A percentile compares a stretch with the other conserved stretches of the same genome.
phyloP scores from a whole-genome alignment of 495 filamentous ascomycete genomes.

The Aspergillus diversus region DNA sequence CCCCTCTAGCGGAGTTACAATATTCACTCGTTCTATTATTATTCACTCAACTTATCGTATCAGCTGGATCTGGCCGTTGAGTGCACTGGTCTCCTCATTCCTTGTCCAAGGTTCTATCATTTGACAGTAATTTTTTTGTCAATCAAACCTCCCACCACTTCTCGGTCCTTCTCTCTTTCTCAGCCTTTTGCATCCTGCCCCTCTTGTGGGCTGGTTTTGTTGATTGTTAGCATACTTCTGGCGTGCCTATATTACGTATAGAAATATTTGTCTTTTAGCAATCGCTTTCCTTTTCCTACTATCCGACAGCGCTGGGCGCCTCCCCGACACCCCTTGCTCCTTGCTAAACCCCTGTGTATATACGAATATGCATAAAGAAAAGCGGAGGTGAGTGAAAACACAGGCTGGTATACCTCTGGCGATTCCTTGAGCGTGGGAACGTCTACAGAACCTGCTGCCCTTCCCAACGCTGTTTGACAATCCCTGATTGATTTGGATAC shows the following conservation, averaged over 20 bases:
- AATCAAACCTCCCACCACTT: not conserved
- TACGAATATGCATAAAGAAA: not conserved
- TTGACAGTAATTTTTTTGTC: conserved; percentile 5
- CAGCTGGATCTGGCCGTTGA: conserved; percentile 23
- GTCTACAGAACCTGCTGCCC: not conserved
- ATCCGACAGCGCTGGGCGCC: conserved; percentile 20
- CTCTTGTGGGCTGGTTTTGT: conserved; percentile 4
- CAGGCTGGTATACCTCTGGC: not conserved
- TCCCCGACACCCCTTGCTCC: conserved; percentile 1
- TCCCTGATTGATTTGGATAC: not conserved
- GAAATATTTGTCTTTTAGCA: conserved; percentile 13
- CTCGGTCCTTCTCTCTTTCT: not conserved
- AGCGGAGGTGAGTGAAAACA: conserved; percentile 5
- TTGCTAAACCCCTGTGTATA: not conserved
- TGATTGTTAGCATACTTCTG: conserved; percentile 1
- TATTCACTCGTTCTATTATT: conserved; percentile 14
- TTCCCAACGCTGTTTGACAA: not conserved
- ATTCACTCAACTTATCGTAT: conserved; percentile 12
- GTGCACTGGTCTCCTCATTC: conserved; percentile 9
- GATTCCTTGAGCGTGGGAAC: not conserved
- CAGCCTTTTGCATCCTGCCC: conserved; percentile 8
- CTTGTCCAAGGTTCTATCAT: conserved; percentile 4
- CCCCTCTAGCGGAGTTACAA: conserved; percentile 16
- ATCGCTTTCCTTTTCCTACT: conserved; percentile 13
- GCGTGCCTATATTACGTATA: conserved; percentile 3